phyloP scores from a whole-genome alignment of 2,329 filamentous ascomycete species.

The Fusarium anthophilum region DNA sequence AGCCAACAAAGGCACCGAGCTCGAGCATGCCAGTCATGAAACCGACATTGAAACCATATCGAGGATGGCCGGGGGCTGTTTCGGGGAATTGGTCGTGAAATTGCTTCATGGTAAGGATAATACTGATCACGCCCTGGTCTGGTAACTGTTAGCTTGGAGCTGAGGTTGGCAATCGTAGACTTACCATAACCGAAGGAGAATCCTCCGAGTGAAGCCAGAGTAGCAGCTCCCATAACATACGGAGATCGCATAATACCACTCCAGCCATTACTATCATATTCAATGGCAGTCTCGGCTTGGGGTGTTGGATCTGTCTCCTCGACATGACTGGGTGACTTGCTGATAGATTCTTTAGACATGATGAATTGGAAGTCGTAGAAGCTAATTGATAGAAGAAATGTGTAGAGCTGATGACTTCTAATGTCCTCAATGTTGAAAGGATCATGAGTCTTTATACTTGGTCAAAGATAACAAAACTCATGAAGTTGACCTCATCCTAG shows the following conservation, averaged over 20 bases:
- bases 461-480: rapidly evolving
- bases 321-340: neutral
- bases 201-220: conserved; percentile 47
- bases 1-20: conserved; percentile 59
- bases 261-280: neutral
- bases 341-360: neutral
- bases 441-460: neutral
- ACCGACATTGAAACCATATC: conserved; percentile 48
- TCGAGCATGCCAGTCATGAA: conserved; percentile 56
- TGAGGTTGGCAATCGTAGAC: neutral
- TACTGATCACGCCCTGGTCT: conserved; percentile 50
- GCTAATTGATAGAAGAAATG: rapidly evolving
- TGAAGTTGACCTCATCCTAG: neutral
- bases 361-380: rapidly evolving
- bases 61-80: conserved; percentile 39
- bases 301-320: neutral
- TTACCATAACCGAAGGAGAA: neutral
- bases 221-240: conserved; percentile 54
- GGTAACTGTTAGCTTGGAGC: neutral
- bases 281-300: neutral
- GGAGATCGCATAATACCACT: conserved; percentile 53
- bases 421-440: neutral
- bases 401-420: rapidly evolving
- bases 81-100: conserved; percentile 51
- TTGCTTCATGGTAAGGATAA: conserved; percentile 56